Percentiles rank a stretch among this genome's conserved stretches.
These are phyloP conservation scores for Leccinellum rugosiceps DNA, from an alignment of 768 basidiomycete species.

Conservation along the genomic window DNA sequence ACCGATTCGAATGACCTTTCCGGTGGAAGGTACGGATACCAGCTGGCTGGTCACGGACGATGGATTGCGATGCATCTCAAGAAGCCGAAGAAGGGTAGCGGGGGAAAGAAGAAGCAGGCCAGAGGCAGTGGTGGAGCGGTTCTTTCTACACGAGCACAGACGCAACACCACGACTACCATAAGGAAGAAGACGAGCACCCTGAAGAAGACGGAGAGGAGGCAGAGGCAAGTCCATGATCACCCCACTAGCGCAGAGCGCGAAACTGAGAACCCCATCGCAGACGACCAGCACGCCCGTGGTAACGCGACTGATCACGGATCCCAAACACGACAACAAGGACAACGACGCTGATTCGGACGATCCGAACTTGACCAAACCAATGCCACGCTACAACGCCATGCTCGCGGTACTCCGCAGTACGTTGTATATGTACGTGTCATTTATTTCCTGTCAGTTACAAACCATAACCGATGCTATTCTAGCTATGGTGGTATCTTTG, in stretches of 20 bases:
- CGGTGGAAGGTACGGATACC: slow-evolving; percentile 74
- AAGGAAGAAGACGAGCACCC: slow-evolving; percentile 13
- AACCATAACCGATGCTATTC: neutral
- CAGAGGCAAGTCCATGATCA: slow-evolving; percentile 5
- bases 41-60: slow-evolving; percentile 65
- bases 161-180: slow-evolving; percentile 1
- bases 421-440: slow-evolving; percentile 73
- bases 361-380: slow-evolving; percentile 62
- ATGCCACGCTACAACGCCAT: slow-evolving; percentile 83
- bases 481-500: slow-evolving; percentile 88
- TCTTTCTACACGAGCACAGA: neutral
- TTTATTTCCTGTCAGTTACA: neutral
- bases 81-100: slow-evolving; percentile 50
- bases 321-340: slow-evolving; percentile 15
- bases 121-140: neutral
- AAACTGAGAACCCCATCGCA: neutral
- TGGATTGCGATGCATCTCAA: slow-evolving; percentile 78
- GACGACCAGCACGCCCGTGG: neutral
- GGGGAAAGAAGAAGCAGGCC: slow-evolving; percentile 40
- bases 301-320: neutral
- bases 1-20: neutral
- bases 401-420: slow-evolving; percentile 81
- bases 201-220: slow-evolving; percentile 12
- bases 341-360: slow-evolving; percentile 54
- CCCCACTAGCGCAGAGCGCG: neutral